phyloP scores from a whole-genome alignment of 306 rosid genomes.

The Pterocarpus santalinus region DNA sequence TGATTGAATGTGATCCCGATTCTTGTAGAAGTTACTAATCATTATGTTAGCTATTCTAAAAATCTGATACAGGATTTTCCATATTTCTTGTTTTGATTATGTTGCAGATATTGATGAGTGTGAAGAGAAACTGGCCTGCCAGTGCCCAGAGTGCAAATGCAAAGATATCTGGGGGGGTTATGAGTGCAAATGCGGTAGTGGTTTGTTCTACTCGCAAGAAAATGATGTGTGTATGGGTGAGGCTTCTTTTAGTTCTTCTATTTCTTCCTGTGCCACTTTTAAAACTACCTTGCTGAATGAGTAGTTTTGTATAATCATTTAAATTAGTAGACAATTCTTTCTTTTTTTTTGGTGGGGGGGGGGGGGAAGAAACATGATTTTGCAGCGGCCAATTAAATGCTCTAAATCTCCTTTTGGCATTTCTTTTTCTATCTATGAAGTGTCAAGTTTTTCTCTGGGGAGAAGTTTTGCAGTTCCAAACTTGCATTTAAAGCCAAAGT shows the following conservation, averaged over 20 bases:
- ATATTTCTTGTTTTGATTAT: slow-evolving; percentile 37
- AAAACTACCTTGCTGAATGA: slow-evolving; percentile 5
- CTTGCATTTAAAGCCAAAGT: slow-evolving; percentile 11
- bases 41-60: slow-evolving; percentile 7
- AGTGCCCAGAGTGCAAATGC: slow-evolving; percentile 88
- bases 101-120: slow-evolving; percentile 89
- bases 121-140: slow-evolving; percentile 77
- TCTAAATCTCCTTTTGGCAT: background rate
- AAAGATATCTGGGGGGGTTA: slow-evolving; percentile 89
- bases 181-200: slow-evolving; percentile 79
- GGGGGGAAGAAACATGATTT: no score
- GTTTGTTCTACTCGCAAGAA: slow-evolving; percentile 77
- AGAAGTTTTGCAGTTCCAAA: slow-evolving; percentile 3
- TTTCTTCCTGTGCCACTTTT: slow-evolving; percentile 22
- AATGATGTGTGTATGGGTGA: slow-evolving; percentile 82
- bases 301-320: slow-evolving; percentile 2
- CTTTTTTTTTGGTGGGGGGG: no score
- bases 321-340: background rate
- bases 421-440: slow-evolving; percentile 15
- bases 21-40: background rate
- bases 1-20: background rate
- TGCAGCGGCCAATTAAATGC: no score
- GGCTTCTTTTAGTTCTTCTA: slow-evolving; percentile 32
- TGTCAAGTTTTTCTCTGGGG: slow-evolving; percentile 5
- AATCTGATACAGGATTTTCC: slow-evolving; percentile 3